Percentiles rank a stretch among this genome's conserved stretches.
Conservation (phyloP, 192 early-diverging fungal species). For the Cetraspora pellucida region DNA sequence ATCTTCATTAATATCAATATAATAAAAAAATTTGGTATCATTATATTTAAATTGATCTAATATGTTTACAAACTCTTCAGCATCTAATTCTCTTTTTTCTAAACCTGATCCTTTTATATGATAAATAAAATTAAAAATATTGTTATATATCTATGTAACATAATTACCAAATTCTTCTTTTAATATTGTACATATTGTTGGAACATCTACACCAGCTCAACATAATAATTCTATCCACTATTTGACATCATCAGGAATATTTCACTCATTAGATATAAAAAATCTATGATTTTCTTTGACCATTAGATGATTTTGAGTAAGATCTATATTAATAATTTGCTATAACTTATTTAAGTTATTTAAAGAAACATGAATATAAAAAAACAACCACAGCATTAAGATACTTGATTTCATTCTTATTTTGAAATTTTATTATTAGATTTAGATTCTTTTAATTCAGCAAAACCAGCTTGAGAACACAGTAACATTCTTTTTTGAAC, state of each 20-base stretch:
- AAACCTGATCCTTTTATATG: not conserved
- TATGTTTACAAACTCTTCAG: not conserved
- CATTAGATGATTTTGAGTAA: conserved; percentile 7
- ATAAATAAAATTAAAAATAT: conserved; percentile 18
- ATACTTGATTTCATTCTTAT: not conserved
- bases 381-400: not conserved
- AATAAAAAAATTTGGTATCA: not conserved
- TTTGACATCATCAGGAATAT: conserved; percentile 2
- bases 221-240: not conserved
- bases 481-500: not conserved
- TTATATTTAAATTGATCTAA: not conserved
- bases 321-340: no score
- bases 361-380: not conserved
- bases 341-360: not conserved
- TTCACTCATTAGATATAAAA: not conserved
- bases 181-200: not conserved
- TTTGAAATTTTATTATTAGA: not conserved
- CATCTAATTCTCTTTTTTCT: not conserved
- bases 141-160: conserved; percentile 5
- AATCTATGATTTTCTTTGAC: not conserved
- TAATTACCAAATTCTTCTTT: not conserved
- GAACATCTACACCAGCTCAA: not conserved
- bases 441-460: not conserved
- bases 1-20: not conserved
- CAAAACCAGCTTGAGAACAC: not conserved